Evolutionary conservation across 2,329 filamentous ascomycete species (phyloP), one percentile per base, ranked within the genome.

Genomic region (Penicillium nordicum): DNA sequence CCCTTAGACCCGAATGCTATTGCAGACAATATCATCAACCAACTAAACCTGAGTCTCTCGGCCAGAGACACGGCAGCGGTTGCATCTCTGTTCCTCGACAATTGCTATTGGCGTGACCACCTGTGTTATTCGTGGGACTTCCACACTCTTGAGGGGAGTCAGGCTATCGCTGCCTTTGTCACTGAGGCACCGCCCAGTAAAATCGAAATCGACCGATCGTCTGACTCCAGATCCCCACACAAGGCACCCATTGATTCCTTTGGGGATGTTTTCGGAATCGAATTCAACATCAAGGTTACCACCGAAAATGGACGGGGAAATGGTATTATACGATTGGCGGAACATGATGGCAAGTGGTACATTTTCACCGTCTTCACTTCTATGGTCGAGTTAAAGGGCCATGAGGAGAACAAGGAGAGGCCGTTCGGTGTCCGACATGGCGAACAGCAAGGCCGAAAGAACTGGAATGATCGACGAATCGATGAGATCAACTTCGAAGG

Each of bases 361-460:
- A 80, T 84, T 0, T 87, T 83, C 59, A 86, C 84, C 1, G 63
- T 89, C 0, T 88, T 84, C 64, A 89, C 87, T 0, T 76, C 78
- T 0, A 72, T 90, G 5, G 66, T 78, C 1, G 79, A 82, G 37
- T 60, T 90, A 5, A 80, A 75, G 4, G 82, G 80, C 0, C 72
- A 79, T 49, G 80, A 85, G 84, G 88, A 67, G 59, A 63, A 0
- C 67, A 77, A 1, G 75, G 78, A 75, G 4, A 76, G 87, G 29
- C 79, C 83, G 0, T 74, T 74, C 21, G 87, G 87, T 0, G 84
- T 80, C 5, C 72, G 80, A 40, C 84, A 87, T 62, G 84, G 83
- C 0, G 78, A 74, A 5, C 76, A 79, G 50, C 68, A 72, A 0
- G 79, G 77, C 1, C 73, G 82, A 0, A 81, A 80, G 65, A 88